These are phyloP conservation scores for Ceraceosorus guamensis DNA, from an alignment of 1,284 basidiomycete genomes.

Conservation along the genomic window DNA sequence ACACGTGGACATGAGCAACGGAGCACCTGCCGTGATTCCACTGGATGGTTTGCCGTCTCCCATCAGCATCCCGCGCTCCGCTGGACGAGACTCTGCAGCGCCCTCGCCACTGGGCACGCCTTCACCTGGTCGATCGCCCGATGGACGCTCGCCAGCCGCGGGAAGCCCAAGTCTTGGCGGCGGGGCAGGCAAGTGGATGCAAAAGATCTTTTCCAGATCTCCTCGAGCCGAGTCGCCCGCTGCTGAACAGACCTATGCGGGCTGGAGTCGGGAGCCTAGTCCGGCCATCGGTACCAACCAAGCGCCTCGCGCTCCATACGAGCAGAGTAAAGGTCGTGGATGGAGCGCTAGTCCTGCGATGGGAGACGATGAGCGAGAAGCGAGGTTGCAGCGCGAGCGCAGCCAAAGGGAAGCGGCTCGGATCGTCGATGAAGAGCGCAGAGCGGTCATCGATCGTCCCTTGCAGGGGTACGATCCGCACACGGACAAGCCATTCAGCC, in stretches of 20 bases:
- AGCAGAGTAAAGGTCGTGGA: too few species aligned
- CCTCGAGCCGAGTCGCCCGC: neutral
- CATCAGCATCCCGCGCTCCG: constrained; percentile 15
- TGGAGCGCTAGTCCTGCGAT: too few species aligned
- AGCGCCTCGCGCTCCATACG: neutral
- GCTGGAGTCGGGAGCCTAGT: neutral
- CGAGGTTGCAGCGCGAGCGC: constrained; percentile 25
- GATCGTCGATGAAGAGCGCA: constrained; percentile 40
- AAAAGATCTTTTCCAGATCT: constrained; percentile 7
- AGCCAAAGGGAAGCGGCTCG: constrained; percentile 28
- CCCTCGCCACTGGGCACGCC: neutral
- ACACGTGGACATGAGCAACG: neutral
- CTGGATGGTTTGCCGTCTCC: constrained; percentile 25
- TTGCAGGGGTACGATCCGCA: constrained; percentile 11
- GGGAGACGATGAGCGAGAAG: constrained; percentile 33
- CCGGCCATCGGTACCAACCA: neutral
- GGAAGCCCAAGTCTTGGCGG: neutral
- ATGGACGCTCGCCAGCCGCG: neutral
- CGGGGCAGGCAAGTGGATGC: constrained; percentile 4
- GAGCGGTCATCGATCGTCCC: constrained; percentile 16
- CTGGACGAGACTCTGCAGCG: neutral
- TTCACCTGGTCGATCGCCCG: neutral
- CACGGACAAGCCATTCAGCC: constrained; percentile 10
- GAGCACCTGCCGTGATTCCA: constrained; percentile 11
- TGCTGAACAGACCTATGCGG: neutral